phyloP scores from a whole-genome alignment of 2,329 filamentous ascomycete genomes.

The Furcasterigmium sp. region DNA sequence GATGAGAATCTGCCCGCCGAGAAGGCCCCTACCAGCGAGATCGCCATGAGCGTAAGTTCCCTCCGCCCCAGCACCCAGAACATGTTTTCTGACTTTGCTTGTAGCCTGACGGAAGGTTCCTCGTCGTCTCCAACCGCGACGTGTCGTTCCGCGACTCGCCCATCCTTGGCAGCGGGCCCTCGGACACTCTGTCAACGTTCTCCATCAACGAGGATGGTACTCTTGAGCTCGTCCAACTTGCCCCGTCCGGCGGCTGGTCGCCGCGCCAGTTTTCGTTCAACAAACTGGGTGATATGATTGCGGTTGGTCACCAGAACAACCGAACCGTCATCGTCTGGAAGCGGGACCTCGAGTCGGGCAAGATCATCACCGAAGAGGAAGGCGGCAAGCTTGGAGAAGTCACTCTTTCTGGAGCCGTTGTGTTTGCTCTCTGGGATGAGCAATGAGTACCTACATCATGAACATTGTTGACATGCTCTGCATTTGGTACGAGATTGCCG shows the following conservation, averaged over 20 bases:
- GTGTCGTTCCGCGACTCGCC: slow-evolving; percentile 11
- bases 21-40: slow-evolving; percentile 14
- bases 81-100: not conserved
- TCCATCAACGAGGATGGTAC: slow-evolving; percentile 12
- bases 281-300: slow-evolving; percentile 10
- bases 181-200: slow-evolving; percentile 12
- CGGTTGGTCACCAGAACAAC: slow-evolving; percentile 12
- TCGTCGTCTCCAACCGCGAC: slow-evolving; percentile 10
- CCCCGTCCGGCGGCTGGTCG: slow-evolving; percentile 11
- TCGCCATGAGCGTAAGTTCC: slow-evolving; percentile 12
- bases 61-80: not conserved
- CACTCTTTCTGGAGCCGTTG: slow-evolving; percentile 11
- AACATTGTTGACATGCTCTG: too few species aligned
- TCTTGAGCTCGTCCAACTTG: slow-evolving; percentile 11
- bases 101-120: slow-evolving; percentile 1
- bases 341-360: slow-evolving; percentile 10
- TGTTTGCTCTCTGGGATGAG: slow-evolving; percentile 14
- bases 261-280: slow-evolving; percentile 13
- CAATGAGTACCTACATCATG: too few species aligned
- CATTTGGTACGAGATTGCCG: too few species aligned
- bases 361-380: slow-evolving; percentile 12
- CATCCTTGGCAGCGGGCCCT: slow-evolving; percentile 11
- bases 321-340: slow-evolving; percentile 12
- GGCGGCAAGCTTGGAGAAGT: slow-evolving; percentile 13
- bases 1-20: slow-evolving; percentile 9